Percentiles rank a stretch among this genome's conserved stretches.
phyloP scores from a whole-genome alignment of 2,329 filamentous ascomycete species.

The Ascosphaera aggregata region DNA sequence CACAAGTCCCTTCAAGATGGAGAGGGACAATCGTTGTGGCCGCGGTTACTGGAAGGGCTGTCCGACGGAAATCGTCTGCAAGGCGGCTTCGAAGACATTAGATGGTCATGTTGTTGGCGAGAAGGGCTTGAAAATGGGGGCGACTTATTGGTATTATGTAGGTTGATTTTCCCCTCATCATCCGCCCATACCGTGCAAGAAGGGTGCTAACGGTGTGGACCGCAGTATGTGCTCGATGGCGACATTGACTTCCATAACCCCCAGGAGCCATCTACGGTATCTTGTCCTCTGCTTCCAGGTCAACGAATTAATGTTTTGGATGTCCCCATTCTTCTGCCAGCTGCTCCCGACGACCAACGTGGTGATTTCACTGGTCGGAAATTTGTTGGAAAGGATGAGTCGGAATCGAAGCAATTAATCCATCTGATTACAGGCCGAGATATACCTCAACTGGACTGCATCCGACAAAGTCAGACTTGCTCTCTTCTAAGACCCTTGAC shows the following conservation, averaged over 20 bases:
- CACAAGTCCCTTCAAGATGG: conserved; percentile 51
- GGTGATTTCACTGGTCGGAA: conserved; percentile 40
- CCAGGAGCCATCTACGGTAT: conserved; percentile 46
- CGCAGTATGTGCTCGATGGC: conserved; percentile 62
- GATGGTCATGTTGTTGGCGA: conserved; percentile 25
- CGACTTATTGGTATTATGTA: conserved; percentile 91
- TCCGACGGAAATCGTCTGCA: conserved; percentile 64
- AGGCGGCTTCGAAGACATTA: conserved; percentile 36
- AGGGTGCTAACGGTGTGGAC: conserved; percentile 1
- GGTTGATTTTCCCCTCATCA: conserved; percentile 15
- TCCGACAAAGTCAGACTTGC: conserved; percentile 20
- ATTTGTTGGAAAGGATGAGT: not conserved
- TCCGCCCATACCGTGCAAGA: no score
- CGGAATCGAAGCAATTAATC: conserved; percentile 28
- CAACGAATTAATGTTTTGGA: conserved; percentile 69
- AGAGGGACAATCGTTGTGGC: conserved; percentile 53
- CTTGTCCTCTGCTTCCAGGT: conserved; percentile 69
- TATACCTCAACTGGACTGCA: conserved; percentile 52
- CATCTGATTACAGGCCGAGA: conserved; percentile 55
- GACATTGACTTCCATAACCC: conserved; percentile 55
- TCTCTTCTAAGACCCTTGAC: conserved; percentile 28
- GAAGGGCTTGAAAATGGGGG: conserved; percentile 66
- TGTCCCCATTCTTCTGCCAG: conserved; percentile 45
- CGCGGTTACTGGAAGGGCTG: conserved; percentile 66
- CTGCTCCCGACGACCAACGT: conserved; percentile 22